phyloP scores from a whole-genome alignment of 345 rosid species.

The Syzygium grande region DNA sequence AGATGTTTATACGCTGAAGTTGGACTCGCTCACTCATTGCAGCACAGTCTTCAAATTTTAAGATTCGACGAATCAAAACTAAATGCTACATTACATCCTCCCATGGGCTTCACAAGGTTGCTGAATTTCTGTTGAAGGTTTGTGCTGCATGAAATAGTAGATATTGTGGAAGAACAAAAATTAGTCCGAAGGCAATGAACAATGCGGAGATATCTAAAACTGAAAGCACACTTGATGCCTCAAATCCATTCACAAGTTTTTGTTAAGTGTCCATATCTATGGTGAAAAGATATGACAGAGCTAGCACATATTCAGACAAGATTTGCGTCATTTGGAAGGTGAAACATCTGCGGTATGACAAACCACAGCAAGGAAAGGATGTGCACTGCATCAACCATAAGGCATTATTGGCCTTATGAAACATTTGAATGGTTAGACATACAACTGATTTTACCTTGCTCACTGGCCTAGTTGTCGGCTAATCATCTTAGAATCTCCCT shows the following conservation, averaged over 20 bases:
- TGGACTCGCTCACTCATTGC: neutral
- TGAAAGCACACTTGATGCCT: neutral
- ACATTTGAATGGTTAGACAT: neutral
- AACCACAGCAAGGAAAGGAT: neutral
- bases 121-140: neutral
- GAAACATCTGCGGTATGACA: neutral
- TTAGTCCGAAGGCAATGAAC: too few relatives aligned
- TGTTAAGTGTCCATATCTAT: neutral
- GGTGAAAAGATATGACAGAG: neutral
- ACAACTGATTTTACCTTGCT: neutral
- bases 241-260: neutral
- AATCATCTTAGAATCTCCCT: neutral
- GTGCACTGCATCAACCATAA: neutral
- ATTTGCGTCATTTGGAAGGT: neutral
- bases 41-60: neutral
- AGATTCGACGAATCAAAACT: neutral
- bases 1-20: neutral
- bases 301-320: neutral
- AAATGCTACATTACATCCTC: neutral
- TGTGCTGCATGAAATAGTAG: neutral
- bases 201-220: neutral
- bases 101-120: neutral
- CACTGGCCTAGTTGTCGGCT: neutral
- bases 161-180: too few relatives aligned
- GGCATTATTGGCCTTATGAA: neutral